Evolutionary conservation across 129 eudicot genomes (phyloP), one percentile per base, ranked within the genome.

Genomic region (Tagetes patula): DNA sequence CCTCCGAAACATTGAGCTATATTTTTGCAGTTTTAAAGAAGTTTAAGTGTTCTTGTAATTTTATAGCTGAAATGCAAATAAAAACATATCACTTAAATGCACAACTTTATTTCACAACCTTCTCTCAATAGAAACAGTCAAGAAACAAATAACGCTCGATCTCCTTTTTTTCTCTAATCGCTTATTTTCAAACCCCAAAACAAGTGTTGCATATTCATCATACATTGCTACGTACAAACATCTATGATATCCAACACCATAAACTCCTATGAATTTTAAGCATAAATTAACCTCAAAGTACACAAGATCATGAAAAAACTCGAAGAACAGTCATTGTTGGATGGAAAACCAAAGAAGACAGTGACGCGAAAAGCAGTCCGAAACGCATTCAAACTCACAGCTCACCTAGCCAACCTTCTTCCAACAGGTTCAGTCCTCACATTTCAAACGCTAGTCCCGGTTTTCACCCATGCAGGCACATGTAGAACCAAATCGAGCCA

Each of bases 401-500:
- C 96, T 32, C 87, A 68, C 54, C 65, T 91, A 31, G 42, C 97
- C 40, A 91, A 88, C 56, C 97, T 88, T 80, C 97, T 91, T 49
- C 97, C 97, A 0, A 88, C 97, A 1, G 97, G 97, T 32, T 75
- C 96, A 2, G 92, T 91, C 74, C 88, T 91, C 41, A 58, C 86
- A 0, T 91, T 86, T 84, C 88, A 88, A 39, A 53, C 83, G 12
- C 62, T 91, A 1, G 65, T 85, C 8, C 95, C 95, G 1, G 50
- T 83, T 14, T 69, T 91, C 61, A 88, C 97, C 3, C 82, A 88
- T 67, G 76, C 83, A 59, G 97, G 97, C 56, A 73, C 82, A 20
- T 91, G 97, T 56, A 73, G 65, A 6, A 77, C 95, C 27, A 7
- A 14, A n/a, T 59, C 67, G 20, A 86, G 87, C 87, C 76, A 56